Evolutionary conservation across 345 rosid genomes (phyloP).

Genomic region (Mercurialis annua): DNA sequence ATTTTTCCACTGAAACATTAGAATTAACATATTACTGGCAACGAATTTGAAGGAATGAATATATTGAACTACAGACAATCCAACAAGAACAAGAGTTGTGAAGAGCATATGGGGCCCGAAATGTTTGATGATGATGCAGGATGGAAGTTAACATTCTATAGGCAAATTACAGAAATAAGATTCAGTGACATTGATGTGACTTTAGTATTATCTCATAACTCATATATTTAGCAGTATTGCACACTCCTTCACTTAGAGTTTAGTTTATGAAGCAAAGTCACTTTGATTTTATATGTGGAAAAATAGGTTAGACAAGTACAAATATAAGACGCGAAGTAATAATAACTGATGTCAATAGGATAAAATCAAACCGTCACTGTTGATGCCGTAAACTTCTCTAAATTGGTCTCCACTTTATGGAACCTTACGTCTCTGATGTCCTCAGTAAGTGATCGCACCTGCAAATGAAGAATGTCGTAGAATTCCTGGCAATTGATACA

Average conservation of each 20-base stretch:
- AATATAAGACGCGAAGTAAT: neutral
- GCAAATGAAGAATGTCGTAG: slow-evolving; percentile 3
- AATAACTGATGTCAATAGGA: slow-evolving; percentile 9
- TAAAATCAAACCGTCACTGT: slow-evolving; percentile 66
- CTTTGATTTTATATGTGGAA: neutral
- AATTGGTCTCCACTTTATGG: slow-evolving; percentile 86
- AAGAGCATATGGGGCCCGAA: neutral
- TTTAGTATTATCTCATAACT: no score
- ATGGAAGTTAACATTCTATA: neutral
- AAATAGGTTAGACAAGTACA: neutral
- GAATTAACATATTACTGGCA: slow-evolving; percentile 20
- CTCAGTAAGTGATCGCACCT: slow-evolving; percentile 88
- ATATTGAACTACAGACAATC: neutral
- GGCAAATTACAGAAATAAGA: neutral
- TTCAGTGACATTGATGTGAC: no score
- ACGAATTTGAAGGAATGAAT: neutral
- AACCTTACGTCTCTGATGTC: slow-evolving; percentile 94
- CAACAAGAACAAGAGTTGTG: neutral
- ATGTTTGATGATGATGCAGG: neutral
- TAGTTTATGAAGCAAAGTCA: neutral
- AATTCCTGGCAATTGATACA: slow-evolving; percentile 4
- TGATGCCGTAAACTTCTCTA: slow-evolving; percentile 85
- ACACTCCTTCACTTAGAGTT: no score
- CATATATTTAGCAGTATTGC: neutral
- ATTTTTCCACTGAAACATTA: slow-evolving; percentile 60